Percentiles rank a stretch among this genome's conserved stretches.
Evolutionary conservation across 2,329 filamentous ascomycete species (phyloP).

Genomic region (Ceratocystis harringtonii): DNA sequence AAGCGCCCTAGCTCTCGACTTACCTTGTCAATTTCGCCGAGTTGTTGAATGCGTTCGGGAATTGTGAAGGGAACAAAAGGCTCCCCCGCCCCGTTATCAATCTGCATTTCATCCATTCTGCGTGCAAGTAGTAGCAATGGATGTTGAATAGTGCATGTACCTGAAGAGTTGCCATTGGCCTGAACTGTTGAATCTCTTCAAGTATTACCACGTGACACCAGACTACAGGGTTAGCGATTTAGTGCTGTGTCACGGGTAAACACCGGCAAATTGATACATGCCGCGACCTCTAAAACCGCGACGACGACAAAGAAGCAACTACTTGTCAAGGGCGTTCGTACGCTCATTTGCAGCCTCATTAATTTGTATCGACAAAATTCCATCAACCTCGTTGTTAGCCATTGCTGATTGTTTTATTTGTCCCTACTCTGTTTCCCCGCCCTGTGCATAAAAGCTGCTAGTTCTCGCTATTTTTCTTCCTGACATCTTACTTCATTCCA

Average conservation of each 20-base stretch:
- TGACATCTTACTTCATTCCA: not conserved
- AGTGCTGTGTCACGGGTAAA: not conserved
- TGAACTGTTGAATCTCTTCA: no score
- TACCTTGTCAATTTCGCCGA: slow-evolving; percentile 63
- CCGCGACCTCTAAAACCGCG: slow-evolving; percentile 6
- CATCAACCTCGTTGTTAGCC: not conserved
- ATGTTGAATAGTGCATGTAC: not conserved
- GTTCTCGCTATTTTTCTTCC: not conserved
- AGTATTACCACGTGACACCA: not conserved
- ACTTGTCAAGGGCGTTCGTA: not conserved
- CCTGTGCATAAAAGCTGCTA: not conserved
- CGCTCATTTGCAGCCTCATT: slow-evolving; percentile 4
- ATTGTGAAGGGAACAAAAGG: slow-evolving; percentile 44
- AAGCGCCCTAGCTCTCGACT: slow-evolving; percentile 11
- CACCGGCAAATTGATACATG: not conserved
- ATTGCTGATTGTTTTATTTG: not conserved
- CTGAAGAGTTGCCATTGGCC: no score
- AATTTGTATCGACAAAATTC: slow-evolving; percentile 3
- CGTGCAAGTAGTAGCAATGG: not conserved
- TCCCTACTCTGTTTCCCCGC: no score
- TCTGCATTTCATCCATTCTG: slow-evolving; percentile 11
- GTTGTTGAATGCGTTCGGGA: slow-evolving; percentile 64
- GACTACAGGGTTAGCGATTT: slow-evolving; percentile 1
- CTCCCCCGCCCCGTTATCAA: not conserved
- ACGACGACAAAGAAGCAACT: slow-evolving; percentile 3